Base-by-base conservation (phyloP, 177 flowering plant genomes). In the Vitis hybrid region DNA sequence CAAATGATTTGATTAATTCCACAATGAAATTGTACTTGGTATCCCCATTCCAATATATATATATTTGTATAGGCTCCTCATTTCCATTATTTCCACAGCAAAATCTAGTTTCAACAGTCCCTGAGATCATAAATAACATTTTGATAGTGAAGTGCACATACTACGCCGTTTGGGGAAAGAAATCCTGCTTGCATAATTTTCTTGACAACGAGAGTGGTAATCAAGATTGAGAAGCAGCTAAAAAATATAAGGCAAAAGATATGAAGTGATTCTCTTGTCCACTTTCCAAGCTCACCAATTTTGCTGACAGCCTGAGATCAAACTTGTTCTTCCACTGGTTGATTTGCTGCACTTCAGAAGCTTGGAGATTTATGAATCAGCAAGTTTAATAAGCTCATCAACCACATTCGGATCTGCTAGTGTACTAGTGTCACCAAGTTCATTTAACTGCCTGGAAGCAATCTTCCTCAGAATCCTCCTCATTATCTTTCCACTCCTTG, bases 401-500 rank as follows among this genome's bases (percentile, higher is more conserved):
- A 95, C 97, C 40, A 95, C 98, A 74, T 77, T 50, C 19, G 99
- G 97, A 51, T 95, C 99, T 19, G 99, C 97, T 35, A 95, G 96
- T 48, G 99, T 95, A 83, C 97, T 93, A 4, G 87, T 93, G 75
- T 95, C 99, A 13, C 98, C 99, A 52, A 95, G 94, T 74, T 93
- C 97, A 74, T 91, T 92, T 68, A 90, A 75, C 79, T 95, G 98
- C 82, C 86, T 81, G 4, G 97, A 81, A 51, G 99, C 99, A 70
- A 95, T 93, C 81, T 95, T 95, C 70, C 99, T 82, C 74, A 95
- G 73, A 67, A 95, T 89, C 72, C 99, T 83, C 78, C 99, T 85
- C 99, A 95, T 93, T 74, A 95, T 95, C 84, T 95, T 95, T 66
- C 99, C 99, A 70, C 98, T 93, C 75, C 99, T 88, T 18, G 99